Conservation (phyloP, 2,329 filamentous ascomycete species). For the Apiospora malaysiana region DNA sequence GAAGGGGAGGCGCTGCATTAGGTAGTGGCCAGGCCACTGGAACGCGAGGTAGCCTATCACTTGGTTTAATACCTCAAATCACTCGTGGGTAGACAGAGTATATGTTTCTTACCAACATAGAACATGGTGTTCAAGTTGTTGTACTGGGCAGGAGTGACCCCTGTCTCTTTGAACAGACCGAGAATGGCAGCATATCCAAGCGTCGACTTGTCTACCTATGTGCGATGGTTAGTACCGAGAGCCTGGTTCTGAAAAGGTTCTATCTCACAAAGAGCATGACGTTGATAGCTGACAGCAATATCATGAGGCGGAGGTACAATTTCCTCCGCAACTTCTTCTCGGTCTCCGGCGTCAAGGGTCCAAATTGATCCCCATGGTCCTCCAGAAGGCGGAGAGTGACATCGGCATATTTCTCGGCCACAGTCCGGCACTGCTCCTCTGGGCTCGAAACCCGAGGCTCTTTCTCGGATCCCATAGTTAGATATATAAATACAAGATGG, state of each 20-base stretch:
- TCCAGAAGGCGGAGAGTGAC: constrained; percentile 44
- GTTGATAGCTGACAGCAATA: constrained; percentile 41
- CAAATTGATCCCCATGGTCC: constrained; percentile 40
- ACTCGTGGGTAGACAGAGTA: not conserved
- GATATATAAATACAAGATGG: no score
- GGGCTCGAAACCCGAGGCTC: not conserved
- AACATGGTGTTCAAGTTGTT: constrained; percentile 50
- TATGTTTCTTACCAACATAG: constrained; percentile 42
- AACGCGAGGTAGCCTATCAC: constrained; percentile 40
- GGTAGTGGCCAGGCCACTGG: constrained; percentile 46
- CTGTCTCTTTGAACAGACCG: constrained; percentile 48
- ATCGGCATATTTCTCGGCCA: constrained; percentile 38
- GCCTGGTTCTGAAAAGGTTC: not conserved
- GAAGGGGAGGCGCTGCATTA: constrained; percentile 46
- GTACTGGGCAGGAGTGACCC: constrained; percentile 44
- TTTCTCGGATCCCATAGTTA: constrained; percentile 2
- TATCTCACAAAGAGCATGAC: constrained; percentile 30
- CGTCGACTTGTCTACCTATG: constrained; percentile 47
- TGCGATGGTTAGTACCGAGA: not conserved
- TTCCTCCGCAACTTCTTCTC: constrained; percentile 41
- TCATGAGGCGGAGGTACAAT: constrained; percentile 41
- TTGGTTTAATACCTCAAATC: constrained; percentile 27
- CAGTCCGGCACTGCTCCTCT: not conserved
- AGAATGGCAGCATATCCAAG: constrained; percentile 47
- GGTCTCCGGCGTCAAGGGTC: constrained; percentile 38